A percentile compares a stretch with the other conserved stretches of the same genome.
phyloP scores from a whole-genome alignment of 2,329 filamentous ascomycete species.

The Penicillium sp. region DNA sequence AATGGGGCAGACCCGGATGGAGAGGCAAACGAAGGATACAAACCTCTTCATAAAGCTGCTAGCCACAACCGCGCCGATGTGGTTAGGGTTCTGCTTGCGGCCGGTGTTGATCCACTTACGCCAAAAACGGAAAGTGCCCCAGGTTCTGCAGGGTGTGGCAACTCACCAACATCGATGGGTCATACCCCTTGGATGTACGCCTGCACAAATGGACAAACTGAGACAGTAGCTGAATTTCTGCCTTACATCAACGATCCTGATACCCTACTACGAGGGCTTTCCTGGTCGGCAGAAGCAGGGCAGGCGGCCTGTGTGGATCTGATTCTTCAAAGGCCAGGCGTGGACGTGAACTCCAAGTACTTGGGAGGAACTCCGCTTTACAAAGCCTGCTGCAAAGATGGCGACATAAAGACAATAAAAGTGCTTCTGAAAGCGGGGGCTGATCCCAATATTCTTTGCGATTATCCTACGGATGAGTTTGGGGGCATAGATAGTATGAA shows the following conservation, averaged over 20 bases:
- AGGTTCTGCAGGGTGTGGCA: neutral
- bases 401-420: constrained; percentile 2
- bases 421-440: constrained; percentile 6
- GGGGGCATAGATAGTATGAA: neutral
- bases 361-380: neutral
- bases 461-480: neutral
- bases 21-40: constrained; percentile 11
- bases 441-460: constrained; percentile 3
- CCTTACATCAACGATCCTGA: neutral
- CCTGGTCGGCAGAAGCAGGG: constrained; percentile 4
- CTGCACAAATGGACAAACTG: constrained; percentile 4
- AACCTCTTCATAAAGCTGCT: constrained; percentile 22
- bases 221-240: constrained; percentile 4
- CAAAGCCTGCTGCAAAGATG: neutral
- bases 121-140: neutral
- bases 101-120: constrained; percentile 17
- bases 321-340: constrained; percentile 1
- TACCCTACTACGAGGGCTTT: neutral
- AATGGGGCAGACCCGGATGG: constrained; percentile 13
- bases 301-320: constrained; percentile 4
- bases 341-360: constrained; percentile 3
- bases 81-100: constrained; percentile 17
- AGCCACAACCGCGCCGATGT: constrained; percentile 10
- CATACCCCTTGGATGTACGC: constrained; percentile 10
- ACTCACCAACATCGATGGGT: neutral